Base-by-base conservation (phyloP, 495 filamentous ascomycete species). In the Trichocladium uniseriatum region DNA sequence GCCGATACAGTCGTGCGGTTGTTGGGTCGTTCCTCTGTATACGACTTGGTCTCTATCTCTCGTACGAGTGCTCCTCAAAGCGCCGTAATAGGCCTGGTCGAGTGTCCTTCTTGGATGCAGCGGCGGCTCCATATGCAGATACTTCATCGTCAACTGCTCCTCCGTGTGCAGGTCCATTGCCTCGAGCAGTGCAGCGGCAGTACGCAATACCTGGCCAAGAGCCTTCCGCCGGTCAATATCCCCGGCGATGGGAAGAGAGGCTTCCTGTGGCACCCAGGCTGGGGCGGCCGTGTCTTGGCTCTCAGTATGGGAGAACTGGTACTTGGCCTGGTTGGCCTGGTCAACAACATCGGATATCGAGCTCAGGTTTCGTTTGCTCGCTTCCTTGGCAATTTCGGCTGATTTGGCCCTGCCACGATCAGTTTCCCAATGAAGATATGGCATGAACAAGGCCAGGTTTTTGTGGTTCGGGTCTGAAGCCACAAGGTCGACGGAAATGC, bases 21-120 rank as follows among this genome's bases (percentile, higher is more conserved):
- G 49, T 3, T 51, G 40, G 6, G 36, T 57, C 6, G 49, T 69
- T 9, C 52, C 64, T 13, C 82, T 71, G 55, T 77, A 83, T 2
- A 84, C 79, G 6, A 86, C 81, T 59, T 86, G 82, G 48, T 83
- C 79, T 35, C 73, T 59, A 52, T 84, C 81, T 7, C 82, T 71
- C 9, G 68, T 63, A 43, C 74, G 58, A 0, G 79, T 84, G 55
- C 80, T 79, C 35, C 62, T 58, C 35, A 83, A 73, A 36, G 76
- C 79, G 3, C 79, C 76, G 57, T 80, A 82, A 49, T 79, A 82
- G 48, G 77, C 80, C 55, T 84, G 80, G 56, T 86, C 80, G 6
- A 84, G 60, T 6, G 80, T 84, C 38, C 80, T 67, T 20, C 82
- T 73, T 20, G 82, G 73, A 56, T 86, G 82, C 3, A 86, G 65